Conservation (phyloP, 1,284 basidiomycete genomes). For the Moesziomyces antarcticus region DNA sequence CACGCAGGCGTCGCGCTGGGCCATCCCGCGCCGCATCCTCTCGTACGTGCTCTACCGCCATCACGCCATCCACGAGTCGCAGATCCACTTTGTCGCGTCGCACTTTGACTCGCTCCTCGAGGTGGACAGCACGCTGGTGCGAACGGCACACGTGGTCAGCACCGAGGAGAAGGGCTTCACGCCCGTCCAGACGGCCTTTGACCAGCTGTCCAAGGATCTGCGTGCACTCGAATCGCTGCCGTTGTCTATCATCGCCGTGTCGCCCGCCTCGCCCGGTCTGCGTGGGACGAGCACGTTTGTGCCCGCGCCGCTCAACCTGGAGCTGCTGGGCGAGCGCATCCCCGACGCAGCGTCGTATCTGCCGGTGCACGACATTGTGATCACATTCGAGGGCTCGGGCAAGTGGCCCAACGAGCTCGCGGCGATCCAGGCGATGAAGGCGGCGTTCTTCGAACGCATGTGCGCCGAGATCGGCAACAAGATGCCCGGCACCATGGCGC, state of each 20-base stretch:
- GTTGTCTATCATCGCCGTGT: slow-evolving; percentile 79
- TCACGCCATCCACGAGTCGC: slow-evolving; percentile 73
- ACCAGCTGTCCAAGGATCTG: slow-evolving; percentile 80
- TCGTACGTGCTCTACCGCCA: slow-evolving; percentile 80
- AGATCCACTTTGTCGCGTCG: slow-evolving; percentile 72
- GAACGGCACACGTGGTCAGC: slow-evolving; percentile 65
- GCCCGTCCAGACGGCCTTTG: slow-evolving; percentile 81
- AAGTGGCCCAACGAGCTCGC: slow-evolving; percentile 94
- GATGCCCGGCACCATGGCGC: slow-evolving; percentile 69
- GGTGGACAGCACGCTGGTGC: slow-evolving; percentile 53
- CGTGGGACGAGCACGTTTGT: slow-evolving; percentile 85
- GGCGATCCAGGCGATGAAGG: slow-evolving; percentile 93
- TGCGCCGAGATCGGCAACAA: slow-evolving; percentile 49
- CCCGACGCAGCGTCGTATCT: slow-evolving; percentile 64
- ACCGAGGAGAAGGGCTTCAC: slow-evolving; percentile 73
- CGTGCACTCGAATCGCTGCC: slow-evolving; percentile 82
- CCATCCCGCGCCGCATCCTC: slow-evolving; percentile 81
- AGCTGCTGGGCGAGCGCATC: slow-evolving; percentile 59
- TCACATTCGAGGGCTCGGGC: slow-evolving; percentile 77
- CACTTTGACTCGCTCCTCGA: slow-evolving; percentile 76
- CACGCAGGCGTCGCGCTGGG: slow-evolving; percentile 71
- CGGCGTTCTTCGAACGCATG: slow-evolving; percentile 76
- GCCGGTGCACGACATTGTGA: slow-evolving; percentile 71
- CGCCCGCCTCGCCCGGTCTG: slow-evolving; percentile 75
- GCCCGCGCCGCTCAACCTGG: slow-evolving; percentile 72